Base-by-base conservation (phyloP, 805 yeast genomes). In the Cyberlindnera misumaiensis region DNA sequence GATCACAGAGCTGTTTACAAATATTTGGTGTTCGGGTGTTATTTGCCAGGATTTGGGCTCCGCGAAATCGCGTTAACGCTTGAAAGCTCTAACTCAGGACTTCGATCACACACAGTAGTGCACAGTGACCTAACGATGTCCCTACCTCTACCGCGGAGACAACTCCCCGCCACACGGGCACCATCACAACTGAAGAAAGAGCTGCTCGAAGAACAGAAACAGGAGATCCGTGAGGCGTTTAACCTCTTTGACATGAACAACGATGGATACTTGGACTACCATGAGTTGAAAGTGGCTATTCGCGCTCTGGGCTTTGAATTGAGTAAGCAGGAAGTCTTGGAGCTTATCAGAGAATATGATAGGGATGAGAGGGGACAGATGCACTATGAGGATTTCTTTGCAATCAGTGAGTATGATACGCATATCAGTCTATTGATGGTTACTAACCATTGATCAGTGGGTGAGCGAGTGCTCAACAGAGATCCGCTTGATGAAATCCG, bases 401-500 rank as follows among this genome's bases (percentile, higher is more conserved):
- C 76, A 6, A 31, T 46, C 18, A 48, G 81, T 79, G 39, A 80
- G 80, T 77, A 70, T n/a, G n/a, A n/a, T n/a, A n/a, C n/a, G n/a
- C n/a, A n/a, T n/a, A n/a, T n/a, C n/a, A n/a, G n/a, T n/a, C 7
- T 18, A 26, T 63, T 55, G 58, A 59, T 59, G 16, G 11, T 20
- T 39, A 40, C 47, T 44, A 43, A 42, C n/a, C 48, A 35, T 5
- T n/a, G 12, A 15, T 12, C 28, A 64, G 87, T 86, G 63, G 89
- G 94, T 1, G 83, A 78, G 41, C 80, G 75, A 62, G 83, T 93
- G n/a, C 64, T 83, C 12, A 80, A 83, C 38, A 70, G 97, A 53
- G 97, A 93, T 57, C 98, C 98, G 4, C 58, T 84, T 41, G 97
- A 90, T 34, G 99, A 93, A 56, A 83, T 93, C 14, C 73, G 77